phyloP scores from a whole-genome alignment of 768 basidiomycete genomes.

The Scleroderma citrinum region DNA sequence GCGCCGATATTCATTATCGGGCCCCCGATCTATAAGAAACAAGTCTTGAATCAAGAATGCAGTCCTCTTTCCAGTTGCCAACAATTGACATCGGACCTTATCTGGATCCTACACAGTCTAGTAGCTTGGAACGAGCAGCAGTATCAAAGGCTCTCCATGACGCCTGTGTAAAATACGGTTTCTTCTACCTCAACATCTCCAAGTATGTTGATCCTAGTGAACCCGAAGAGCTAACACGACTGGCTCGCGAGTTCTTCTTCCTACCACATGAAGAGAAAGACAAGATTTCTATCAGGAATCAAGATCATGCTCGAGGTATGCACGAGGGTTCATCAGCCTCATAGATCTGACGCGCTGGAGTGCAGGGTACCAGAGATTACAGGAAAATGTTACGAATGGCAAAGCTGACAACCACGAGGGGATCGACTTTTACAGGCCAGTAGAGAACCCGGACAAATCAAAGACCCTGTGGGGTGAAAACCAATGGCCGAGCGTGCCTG shows the following conservation, averaged over 20 bases:
- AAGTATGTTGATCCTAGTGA: slow-evolving; percentile 51
- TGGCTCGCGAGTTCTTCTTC: slow-evolving; percentile 70
- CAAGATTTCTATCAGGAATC: slow-evolving; percentile 54
- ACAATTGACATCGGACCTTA: slow-evolving; percentile 72
- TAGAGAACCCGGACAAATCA: slow-evolving; percentile 61
- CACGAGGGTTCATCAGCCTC: not conserved
- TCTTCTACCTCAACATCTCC: slow-evolving; percentile 82
- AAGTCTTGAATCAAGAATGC: too few species aligned
- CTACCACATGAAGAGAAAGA: slow-evolving; percentile 77
- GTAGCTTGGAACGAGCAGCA: slow-evolving; percentile 35
- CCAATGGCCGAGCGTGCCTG: slow-evolving; percentile 65
- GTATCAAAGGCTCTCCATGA: slow-evolving; percentile 55
- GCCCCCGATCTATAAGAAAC: too few species aligned
- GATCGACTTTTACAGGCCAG: slow-evolving; percentile 75
- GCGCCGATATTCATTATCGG: too few species aligned
- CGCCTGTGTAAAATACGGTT: slow-evolving; percentile 76
- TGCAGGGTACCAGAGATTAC: slow-evolving; percentile 72
- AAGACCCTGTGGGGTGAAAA: slow-evolving; percentile 80
- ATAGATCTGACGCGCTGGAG: not conserved
- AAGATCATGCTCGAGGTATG: slow-evolving; percentile 75
- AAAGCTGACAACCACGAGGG: slow-evolving; percentile 84
- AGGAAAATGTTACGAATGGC: slow-evolving; percentile 83
- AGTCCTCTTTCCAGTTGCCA: slow-evolving; percentile 39
- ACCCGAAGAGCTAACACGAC: slow-evolving; percentile 54
- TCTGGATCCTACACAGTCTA: slow-evolving; percentile 31